Evolutionary conservation across 2,329 filamentous ascomycete genomes (phyloP).

Genomic region (Fusarium illudens): DNA sequence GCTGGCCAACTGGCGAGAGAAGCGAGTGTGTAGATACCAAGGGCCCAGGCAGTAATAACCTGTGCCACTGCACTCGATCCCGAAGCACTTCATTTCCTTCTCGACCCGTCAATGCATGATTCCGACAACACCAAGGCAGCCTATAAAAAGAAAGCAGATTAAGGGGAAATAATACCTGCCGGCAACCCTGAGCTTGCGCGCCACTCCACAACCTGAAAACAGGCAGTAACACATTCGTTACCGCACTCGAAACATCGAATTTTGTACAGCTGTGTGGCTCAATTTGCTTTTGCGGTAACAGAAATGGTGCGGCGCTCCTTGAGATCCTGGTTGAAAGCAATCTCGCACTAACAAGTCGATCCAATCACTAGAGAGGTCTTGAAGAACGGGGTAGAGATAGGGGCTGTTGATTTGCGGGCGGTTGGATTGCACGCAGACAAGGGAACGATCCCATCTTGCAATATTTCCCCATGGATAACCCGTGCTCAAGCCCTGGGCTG

Average conservation of each 20-base stretch:
- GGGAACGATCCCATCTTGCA: neutral
- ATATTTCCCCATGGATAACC: neutral
- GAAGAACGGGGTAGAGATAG: conserved; percentile 6
- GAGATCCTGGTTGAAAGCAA: conserved; percentile 17
- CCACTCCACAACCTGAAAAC: neutral
- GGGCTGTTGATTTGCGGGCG: conserved; percentile 10
- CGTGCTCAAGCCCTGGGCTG: neutral
- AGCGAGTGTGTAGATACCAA: too few relatives aligned
- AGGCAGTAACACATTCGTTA: neutral
- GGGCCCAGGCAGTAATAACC: too few relatives aligned
- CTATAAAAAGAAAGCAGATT: neutral
- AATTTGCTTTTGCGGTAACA: conserved; percentile 14
- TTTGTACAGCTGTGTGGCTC: neutral
- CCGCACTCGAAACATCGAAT: neutral
- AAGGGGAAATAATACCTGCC: neutral
- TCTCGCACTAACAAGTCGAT: conserved; percentile 1
- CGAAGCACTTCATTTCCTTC: neutral
- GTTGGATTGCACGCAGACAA: neutral
- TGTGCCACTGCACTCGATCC: neutral
- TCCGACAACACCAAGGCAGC: neutral
- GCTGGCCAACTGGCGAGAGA: neutral
- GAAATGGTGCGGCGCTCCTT: conserved; percentile 18
- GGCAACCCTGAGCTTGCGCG: neutral
- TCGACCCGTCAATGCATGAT: neutral
- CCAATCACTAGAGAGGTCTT: conserved; percentile 7